Evolutionary conservation across 2,329 filamentous ascomycete genomes (phyloP).

Genomic region (Colletotrichum eleusines): DNA sequence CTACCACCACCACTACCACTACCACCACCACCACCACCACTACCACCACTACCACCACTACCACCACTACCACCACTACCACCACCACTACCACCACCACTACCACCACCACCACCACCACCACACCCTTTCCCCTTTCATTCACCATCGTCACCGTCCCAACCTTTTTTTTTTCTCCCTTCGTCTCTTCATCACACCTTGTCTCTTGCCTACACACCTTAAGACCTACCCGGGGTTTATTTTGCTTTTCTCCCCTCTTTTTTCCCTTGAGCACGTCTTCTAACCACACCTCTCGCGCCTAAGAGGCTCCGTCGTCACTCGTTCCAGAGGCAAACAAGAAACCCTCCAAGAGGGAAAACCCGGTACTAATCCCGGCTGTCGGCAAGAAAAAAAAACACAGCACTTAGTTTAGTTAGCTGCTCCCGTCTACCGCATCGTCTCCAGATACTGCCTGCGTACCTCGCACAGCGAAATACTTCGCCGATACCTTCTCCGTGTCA

Average conservation of each 20-base stretch:
- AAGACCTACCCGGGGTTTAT: background rate
- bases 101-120: background rate
- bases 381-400: conserved; percentile 2
- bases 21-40: background rate
- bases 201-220: background rate
- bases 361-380: conserved; percentile 39
- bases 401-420: conserved; percentile 10
- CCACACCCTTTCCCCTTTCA: conserved; percentile 11
- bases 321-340: conserved; percentile 9
- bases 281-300: background rate
- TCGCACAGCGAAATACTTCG: conserved; percentile 2
- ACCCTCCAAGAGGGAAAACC: background rate
- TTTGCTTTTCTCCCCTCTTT: background rate
- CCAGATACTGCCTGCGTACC: conserved; percentile 1
- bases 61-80: conserved; percentile 1
- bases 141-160: conserved; percentile 33
- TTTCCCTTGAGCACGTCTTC: background rate
- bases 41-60: conserved; percentile 3
- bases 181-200: background rate
- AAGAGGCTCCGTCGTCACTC: conserved; percentile 14
- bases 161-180: conserved; percentile 5
- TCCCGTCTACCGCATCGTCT: conserved; percentile 15
- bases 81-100: background rate
- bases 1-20: background rate
- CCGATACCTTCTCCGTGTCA: conserved; percentile 23